These are phyloP conservation scores for Cardiospermum halicacabum DNA, from an alignment of 345 rosid species.

Conservation along the genomic window DNA sequence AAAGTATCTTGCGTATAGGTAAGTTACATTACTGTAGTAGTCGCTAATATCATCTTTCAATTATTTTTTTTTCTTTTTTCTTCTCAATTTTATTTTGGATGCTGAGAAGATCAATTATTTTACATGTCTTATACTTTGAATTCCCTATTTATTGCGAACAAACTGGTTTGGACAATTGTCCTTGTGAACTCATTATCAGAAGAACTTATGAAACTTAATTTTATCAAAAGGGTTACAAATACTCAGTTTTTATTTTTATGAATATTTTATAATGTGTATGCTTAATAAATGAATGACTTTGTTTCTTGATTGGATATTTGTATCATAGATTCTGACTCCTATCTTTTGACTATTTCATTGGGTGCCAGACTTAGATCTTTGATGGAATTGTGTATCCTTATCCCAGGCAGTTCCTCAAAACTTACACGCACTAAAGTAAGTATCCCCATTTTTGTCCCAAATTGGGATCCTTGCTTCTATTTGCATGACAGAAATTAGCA, in stretches of 20 bases:
- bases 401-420: slow-evolving; percentile 66
- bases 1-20: slow-evolving; percentile 92
- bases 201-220: no score
- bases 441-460: slow-evolving; percentile 6
- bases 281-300: slow-evolving; percentile 1
- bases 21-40: slow-evolving; percentile 22
- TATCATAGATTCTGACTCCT: slow-evolving; percentile 3
- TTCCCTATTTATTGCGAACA: not conserved
- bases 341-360: slow-evolving; percentile 7
- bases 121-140: not conserved
- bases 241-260: not conserved
- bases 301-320: slow-evolving; percentile 5
- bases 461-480: not conserved
- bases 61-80: not conserved
- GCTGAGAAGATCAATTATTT: not conserved
- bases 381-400: slow-evolving; percentile 88
- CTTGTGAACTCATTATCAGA: not conserved
- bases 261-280: no score
- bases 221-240: no score
- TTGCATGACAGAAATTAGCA: not conserved
- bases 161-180: not conserved
- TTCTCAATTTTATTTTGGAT: not conserved
- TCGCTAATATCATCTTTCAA: slow-evolving; percentile 2
- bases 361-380: slow-evolving; percentile 70
- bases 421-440: slow-evolving; percentile 41